phyloP scores from a whole-genome alignment of 2,329 filamentous ascomycete species.

The Alternaria alternata region DNA sequence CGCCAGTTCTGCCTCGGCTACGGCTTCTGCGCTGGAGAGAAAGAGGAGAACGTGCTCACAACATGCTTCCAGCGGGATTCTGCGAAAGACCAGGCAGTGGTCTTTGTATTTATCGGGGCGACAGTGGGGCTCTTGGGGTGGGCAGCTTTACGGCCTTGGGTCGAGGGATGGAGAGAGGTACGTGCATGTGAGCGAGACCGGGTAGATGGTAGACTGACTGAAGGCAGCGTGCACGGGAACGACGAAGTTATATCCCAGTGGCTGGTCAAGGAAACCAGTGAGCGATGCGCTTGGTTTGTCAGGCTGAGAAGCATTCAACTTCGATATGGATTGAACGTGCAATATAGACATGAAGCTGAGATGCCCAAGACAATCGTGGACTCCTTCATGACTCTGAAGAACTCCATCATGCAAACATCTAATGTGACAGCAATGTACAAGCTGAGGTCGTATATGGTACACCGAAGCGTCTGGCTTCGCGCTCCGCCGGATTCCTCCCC shows the following conservation, averaged over 20 bases:
- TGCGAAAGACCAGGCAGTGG: slow-evolving; percentile 71
- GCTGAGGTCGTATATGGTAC: slow-evolving; percentile 44
- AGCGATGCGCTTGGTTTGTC: background rate
- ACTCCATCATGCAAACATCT: slow-evolving; percentile 47
- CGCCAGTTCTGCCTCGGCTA: slow-evolving; percentile 72
- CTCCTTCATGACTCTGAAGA: slow-evolving; percentile 30
- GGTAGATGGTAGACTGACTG: slow-evolving; percentile 1
- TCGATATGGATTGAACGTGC: slow-evolving; percentile 2
- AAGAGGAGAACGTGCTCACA: slow-evolving; percentile 70
- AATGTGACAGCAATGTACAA: slow-evolving; percentile 46
- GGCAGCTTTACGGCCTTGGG: slow-evolving; percentile 67
- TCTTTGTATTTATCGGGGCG: slow-evolving; percentile 71
- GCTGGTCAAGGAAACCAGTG: slow-evolving; percentile 43
- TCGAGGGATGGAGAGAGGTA: slow-evolving; percentile 64
- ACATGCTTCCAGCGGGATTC: slow-evolving; percentile 75
- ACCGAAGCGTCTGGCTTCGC: slow-evolving; percentile 19
- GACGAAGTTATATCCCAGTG: slow-evolving; percentile 62
- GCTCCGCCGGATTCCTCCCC: background rate
- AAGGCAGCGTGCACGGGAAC: slow-evolving; percentile 56
- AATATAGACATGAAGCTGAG: slow-evolving; percentile 39
- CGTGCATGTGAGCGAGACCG: slow-evolving; percentile 19
- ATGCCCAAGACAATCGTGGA: slow-evolving; percentile 36
- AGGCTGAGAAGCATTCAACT: slow-evolving; percentile 1
- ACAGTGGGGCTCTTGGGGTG: slow-evolving; percentile 68
- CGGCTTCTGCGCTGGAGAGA: slow-evolving; percentile 67